Conservation (phyloP, 139 green algal species). For the Marvania coccoides region DNA sequence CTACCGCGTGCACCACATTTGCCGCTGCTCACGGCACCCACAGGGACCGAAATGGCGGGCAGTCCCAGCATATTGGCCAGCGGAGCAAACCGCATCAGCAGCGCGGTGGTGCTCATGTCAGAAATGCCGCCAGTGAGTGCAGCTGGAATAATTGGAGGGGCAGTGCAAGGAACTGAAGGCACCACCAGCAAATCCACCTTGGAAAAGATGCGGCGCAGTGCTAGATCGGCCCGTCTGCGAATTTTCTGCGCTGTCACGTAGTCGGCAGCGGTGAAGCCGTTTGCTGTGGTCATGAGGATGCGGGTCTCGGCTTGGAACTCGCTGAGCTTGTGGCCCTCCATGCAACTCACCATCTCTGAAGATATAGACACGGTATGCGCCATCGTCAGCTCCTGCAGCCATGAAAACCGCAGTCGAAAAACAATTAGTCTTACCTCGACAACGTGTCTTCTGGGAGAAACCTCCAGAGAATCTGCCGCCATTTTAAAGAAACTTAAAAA, state of each 20-base stretch:
- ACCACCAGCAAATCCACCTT: conserved; percentile 48
- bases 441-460: no score
- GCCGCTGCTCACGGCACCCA: conserved; percentile 24
- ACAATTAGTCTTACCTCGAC: no score
- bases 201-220: conserved; percentile 42
- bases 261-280: background rate
- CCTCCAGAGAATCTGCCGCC: no score
- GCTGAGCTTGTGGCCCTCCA: background rate
- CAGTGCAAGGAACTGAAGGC: conserved; percentile 42
- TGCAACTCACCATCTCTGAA: conserved; percentile 22
- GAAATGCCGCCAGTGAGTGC: conserved; percentile 21
- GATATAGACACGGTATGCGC: conserved; percentile 55
- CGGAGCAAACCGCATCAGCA: conserved; percentile 53
- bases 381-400: conserved; percentile 52
- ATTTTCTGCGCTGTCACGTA: conserved; percentile 43
- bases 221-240: conserved; percentile 27
- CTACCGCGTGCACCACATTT: background rate
- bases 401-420: no score
- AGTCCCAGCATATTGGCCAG: conserved; percentile 58
- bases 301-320: conserved; percentile 50
- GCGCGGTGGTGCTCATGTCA: conserved; percentile 36
- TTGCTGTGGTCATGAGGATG: conserved; percentile 21
- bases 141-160: conserved; percentile 34
- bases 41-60: conserved; percentile 55
- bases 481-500: no score